Evolutionary conservation across 306 rosid genomes (phyloP).

Genomic region (Geum urbanum): DNA sequence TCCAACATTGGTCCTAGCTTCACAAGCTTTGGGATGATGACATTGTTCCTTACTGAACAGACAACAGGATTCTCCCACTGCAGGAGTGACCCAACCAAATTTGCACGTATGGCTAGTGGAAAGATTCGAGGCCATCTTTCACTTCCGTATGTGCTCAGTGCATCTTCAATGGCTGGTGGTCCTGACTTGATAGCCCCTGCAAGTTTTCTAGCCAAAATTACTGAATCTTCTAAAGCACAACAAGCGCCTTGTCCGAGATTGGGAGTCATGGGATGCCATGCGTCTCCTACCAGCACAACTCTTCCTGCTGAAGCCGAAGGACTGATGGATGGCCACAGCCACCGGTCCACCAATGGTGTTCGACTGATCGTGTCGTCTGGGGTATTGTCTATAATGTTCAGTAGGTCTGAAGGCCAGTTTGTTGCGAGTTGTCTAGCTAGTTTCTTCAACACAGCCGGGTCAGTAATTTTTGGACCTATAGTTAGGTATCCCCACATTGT

Average conservation of each 20-base stretch:
- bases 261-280: slow-evolving; percentile 99
- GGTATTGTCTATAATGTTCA: slow-evolving; percentile 50
- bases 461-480: slow-evolving; percentile 66
- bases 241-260: slow-evolving; percentile 97
- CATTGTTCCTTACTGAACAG: slow-evolving; percentile 64
- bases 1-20: slow-evolving; percentile 65
- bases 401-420: slow-evolving; percentile 58
- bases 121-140: slow-evolving; percentile 79
- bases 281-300: slow-evolving; percentile 81
- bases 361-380: slow-evolving; percentile 56
- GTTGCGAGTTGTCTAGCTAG: slow-evolving; percentile 59
- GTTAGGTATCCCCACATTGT: not conserved
- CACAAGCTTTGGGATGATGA: slow-evolving; percentile 68
- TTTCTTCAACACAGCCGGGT: slow-evolving; percentile 44
- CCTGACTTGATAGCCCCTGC: slow-evolving; percentile 50
- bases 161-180: slow-evolving; percentile 44
- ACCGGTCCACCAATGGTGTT: slow-evolving; percentile 79
- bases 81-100: slow-evolving; percentile 62
- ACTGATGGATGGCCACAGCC: slow-evolving; percentile 77
- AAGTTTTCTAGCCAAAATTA: slow-evolving; percentile 62
- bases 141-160: slow-evolving; percentile 52
- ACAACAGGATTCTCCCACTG: slow-evolving; percentile 74
- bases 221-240: slow-evolving; percentile 88
- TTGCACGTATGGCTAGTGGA: slow-evolving; percentile 71
- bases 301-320: slow-evolving; percentile 64